Conservation (phyloP, 305 asterid species). For the Striga hermonthica region DNA sequence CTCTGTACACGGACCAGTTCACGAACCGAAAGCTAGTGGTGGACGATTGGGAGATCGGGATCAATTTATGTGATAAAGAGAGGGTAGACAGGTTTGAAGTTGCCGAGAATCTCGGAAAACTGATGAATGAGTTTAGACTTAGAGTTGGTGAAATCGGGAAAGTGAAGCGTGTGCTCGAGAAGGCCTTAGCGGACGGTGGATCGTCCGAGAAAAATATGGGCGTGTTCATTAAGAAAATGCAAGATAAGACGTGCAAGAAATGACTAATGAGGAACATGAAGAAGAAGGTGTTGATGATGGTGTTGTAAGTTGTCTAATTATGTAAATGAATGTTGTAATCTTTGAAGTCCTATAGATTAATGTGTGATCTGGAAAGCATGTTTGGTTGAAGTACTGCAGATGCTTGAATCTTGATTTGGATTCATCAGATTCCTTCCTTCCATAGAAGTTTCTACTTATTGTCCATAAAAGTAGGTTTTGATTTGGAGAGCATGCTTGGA, state of each 20-base stretch:
- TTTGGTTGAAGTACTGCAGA: too few relatives aligned
- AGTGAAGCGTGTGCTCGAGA: conserved; percentile 30
- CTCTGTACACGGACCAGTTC: conserved; percentile 36
- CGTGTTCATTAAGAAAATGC: conserved; percentile 26
- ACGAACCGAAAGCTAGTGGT: conserved; percentile 45
- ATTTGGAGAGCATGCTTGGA: too few relatives aligned
- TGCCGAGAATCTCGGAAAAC: conserved; percentile 33
- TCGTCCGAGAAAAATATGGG: conserved; percentile 37
- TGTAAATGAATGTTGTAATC: too few relatives aligned
- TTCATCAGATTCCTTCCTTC: too few relatives aligned
- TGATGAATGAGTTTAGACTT: conserved; percentile 23
- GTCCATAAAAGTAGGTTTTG: too few relatives aligned
- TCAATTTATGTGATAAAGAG: conserved; percentile 31
- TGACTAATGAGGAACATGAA: too few relatives aligned
- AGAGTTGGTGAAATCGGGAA: conserved; percentile 32
- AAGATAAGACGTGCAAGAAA: neutral
- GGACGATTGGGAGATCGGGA: conserved; percentile 37
- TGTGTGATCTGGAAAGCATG: too few relatives aligned
- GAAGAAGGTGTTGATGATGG: too few relatives aligned
- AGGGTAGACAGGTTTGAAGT: conserved; percentile 29
- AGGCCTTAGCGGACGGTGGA: conserved; percentile 32
- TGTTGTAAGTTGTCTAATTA: too few relatives aligned
- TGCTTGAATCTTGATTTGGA: too few relatives aligned
- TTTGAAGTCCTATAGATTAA: too few relatives aligned
- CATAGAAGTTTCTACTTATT: too few relatives aligned